phyloP scores from a whole-genome alignment of 768 basidiomycete species.

The Suillus subaureus region DNA sequence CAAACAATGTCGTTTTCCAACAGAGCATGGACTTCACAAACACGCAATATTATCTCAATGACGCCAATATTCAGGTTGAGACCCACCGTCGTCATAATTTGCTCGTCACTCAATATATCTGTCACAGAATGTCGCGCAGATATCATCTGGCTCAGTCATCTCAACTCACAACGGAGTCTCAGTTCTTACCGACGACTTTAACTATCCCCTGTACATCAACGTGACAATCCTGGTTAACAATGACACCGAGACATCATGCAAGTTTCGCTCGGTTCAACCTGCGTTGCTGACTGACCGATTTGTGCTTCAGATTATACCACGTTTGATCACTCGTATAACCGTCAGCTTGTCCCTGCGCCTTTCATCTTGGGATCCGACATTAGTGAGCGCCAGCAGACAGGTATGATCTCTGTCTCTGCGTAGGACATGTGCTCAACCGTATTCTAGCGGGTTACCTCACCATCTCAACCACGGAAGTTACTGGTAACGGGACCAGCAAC shows the following conservation, averaged over 20 bases:
- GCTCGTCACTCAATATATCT: not conserved
- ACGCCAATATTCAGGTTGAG: slow-evolving; percentile 40
- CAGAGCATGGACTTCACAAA: slow-evolving; percentile 66
- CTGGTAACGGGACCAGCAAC: slow-evolving; percentile 69
- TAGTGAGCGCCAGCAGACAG: slow-evolving; percentile 56
- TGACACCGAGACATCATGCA: slow-evolving; percentile 28
- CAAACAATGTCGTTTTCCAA: slow-evolving; percentile 57
- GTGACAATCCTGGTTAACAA: slow-evolving; percentile 34
- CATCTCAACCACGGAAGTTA: slow-evolving; percentile 46
- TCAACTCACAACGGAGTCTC: slow-evolving; percentile 52
- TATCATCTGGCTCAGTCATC: slow-evolving; percentile 45
- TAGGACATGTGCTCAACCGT: slow-evolving; percentile 3
- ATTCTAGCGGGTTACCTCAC: slow-evolving; percentile 53
- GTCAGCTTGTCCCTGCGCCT: slow-evolving; percentile 57
- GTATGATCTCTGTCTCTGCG: slow-evolving; percentile 35
- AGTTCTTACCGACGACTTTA: slow-evolving; percentile 51
- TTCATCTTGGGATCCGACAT: slow-evolving; percentile 62
- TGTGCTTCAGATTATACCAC: slow-evolving; percentile 44
- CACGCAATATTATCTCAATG: slow-evolving; percentile 58
- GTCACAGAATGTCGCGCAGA: slow-evolving; percentile 52
- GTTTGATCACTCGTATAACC: slow-evolving; percentile 73
- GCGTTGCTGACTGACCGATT: slow-evolving; percentile 2
- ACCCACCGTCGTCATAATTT: not conserved
- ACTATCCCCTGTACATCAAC: slow-evolving; percentile 53
- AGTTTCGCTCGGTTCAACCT: not conserved